phyloP scores from a whole-genome alignment of 768 basidiomycete genomes.

The Mrakia gelida region DNA sequence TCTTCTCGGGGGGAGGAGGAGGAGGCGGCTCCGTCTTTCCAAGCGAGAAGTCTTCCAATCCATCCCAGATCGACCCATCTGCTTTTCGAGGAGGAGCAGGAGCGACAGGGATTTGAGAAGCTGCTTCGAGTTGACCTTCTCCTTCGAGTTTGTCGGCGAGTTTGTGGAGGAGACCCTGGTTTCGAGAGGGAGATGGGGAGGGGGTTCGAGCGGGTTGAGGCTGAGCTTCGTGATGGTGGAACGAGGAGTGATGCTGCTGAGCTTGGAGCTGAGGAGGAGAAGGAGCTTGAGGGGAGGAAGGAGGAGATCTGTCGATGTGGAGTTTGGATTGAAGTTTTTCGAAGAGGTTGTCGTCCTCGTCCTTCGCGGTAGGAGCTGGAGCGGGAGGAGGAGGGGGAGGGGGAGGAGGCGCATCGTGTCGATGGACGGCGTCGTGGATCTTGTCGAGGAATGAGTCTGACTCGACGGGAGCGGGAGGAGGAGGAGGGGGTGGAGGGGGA shows the following conservation, averaged over 20 bases:
- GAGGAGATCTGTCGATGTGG: background rate
- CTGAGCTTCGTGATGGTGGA: too few relatives aligned
- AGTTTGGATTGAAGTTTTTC: background rate
- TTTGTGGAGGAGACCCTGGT: background rate
- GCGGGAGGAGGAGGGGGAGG: background rate
- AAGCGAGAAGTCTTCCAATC: background rate
- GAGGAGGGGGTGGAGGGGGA: background rate
- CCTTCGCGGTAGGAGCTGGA: background rate
- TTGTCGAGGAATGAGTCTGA: constrained; percentile 1
- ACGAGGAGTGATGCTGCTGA: background rate
- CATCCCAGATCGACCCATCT: background rate
- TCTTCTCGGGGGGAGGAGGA: background rate
- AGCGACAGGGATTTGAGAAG: background rate
- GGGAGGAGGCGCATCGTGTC: background rate
- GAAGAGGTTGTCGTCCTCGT: background rate
- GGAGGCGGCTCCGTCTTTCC: background rate
- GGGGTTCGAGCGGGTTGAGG: background rate
- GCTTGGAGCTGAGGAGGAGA: too few relatives aligned
- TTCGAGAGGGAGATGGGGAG: background rate
- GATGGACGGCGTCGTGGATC: background rate
- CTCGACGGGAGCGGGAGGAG: background rate
- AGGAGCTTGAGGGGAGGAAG: background rate
- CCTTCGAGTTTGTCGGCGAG: constrained; percentile 9
- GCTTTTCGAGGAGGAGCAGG: constrained; percentile 1
- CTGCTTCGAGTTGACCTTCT: background rate